Evolutionary conservation across 805 yeast genomes (phyloP), one percentile per base, ranked within the genome.

Genomic region (Sugiyamaella boreocaroliniensis): DNA sequence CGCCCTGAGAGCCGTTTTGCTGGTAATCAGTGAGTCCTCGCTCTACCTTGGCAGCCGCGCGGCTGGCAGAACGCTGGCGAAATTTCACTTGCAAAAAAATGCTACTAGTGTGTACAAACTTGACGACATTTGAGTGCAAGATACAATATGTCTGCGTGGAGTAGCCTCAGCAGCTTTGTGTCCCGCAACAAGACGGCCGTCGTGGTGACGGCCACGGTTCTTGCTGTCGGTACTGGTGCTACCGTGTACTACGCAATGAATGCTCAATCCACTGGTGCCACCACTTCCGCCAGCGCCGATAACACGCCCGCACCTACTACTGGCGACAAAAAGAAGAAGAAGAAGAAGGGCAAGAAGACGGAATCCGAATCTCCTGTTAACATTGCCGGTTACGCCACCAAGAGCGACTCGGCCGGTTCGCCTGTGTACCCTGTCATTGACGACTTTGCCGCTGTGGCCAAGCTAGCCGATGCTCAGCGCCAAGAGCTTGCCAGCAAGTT

Each of bases 191-290:
- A 77, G 67, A 71, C 79, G n/a, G 86, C 84, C 42, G 75, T 85
- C 51, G 71, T 80, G 32, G 78, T 84, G 45, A 75, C 88, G 10
- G 78, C 82, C 7, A 77, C 82, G 56, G 85, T 85, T 48, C 80
- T 81, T 54, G 77, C 80, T 49, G 76, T 83, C 40, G 87, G 83
- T 29, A 77, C 79, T 37, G 82, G 84, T 52, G 84, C 86, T 9
- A 81, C 78, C 60, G 72, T 74, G 56, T 78, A 76, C 60, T 74
- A 58, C 43, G 51, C 47, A 16, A 34, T 48, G 47, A 49, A 26
- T 18, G 20, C 42, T 16, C 22, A 45, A 16, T 16, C 43, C 11
- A 10, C 43, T 16, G 29, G 32, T 2, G 16, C 22, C 29, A 10
- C 40, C 5, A 41, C 41, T 4, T 2, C 32, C 6, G 6, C 34